A percentile compares a stretch with the other conserved stretches of the same genome.
Evolutionary conservation across 139 green algal species (phyloP).

Genomic region (Mesotaenium endlicherianum): DNA sequence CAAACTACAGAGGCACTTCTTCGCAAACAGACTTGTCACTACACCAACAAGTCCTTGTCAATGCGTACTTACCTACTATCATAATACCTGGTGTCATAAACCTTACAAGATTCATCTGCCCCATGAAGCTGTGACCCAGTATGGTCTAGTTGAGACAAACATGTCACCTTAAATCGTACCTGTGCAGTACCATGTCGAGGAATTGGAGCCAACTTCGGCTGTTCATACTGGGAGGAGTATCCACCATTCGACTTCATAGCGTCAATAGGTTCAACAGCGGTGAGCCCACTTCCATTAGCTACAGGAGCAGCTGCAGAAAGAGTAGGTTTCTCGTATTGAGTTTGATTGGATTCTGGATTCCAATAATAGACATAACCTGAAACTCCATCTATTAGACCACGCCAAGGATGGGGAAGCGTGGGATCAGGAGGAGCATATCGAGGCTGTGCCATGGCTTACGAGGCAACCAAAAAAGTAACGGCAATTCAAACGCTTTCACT

Average conservation of each 20-base stretch:
- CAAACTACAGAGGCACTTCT: too few relatives aligned
- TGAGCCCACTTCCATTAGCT: not conserved
- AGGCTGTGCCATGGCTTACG: constrained; percentile 34
- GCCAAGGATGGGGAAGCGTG: constrained; percentile 57
- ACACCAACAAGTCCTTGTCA: too few relatives aligned
- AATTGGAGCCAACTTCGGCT: not conserved
- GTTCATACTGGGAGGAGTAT: not conserved
- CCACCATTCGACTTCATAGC: not conserved
- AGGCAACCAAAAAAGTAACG: too few relatives aligned
- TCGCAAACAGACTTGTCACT: too few relatives aligned
- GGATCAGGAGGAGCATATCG: constrained; percentile 55
- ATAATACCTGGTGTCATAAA: too few relatives aligned
- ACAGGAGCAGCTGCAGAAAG: constrained; percentile 8
- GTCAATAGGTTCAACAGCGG: not conserved
- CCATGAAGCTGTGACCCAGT: too few relatives aligned
- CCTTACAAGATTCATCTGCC: too few relatives aligned
- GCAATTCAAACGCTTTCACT: too few relatives aligned
- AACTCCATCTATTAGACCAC: constrained; percentile 59
- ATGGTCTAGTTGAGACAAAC: not conserved
- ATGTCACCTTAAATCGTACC: not conserved
- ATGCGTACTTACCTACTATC: too few relatives aligned
- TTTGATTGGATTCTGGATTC: constrained; percentile 75
- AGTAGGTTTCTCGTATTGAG: constrained; percentile 67
- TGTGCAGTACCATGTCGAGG: not conserved
- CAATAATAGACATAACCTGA: constrained; percentile 75